A percentile compares a stretch with the other conserved stretches of the same genome.
Evolutionary conservation across 306 rosid genomes (phyloP).

Genomic region (Styphnolobium japonicum): DNA sequence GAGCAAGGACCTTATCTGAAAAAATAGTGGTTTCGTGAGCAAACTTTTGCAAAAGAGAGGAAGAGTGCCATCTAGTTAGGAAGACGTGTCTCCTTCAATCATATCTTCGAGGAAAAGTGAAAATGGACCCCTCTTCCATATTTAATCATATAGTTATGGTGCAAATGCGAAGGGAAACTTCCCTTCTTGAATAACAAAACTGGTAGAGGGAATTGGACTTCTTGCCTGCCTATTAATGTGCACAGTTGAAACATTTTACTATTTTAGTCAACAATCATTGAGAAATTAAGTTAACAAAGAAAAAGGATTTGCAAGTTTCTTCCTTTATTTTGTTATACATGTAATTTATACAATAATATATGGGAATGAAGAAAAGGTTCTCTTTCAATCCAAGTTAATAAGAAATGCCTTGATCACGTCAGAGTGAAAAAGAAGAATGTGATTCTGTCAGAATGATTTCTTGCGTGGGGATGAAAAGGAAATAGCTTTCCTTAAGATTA

Average conservation of each 20-base stretch:
- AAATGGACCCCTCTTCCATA: not conserved
- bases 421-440: slow-evolving; percentile 3
- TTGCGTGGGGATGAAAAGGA: not conserved
- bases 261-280: not conserved
- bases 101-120: not conserved
- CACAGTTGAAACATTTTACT: not conserved
- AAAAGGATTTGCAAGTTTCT: not conserved
- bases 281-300: not conserved
- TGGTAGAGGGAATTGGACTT: not conserved
- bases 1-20: not conserved
- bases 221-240: not conserved
- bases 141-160: not conserved
- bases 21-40: not conserved
- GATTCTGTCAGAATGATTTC: not conserved
- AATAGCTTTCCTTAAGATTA: not conserved
- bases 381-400: slow-evolving; percentile 10
- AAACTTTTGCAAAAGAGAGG: not conserved
- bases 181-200: not conserved
- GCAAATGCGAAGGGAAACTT: not conserved
- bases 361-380: slow-evolving; percentile 7
- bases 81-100: not conserved
- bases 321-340: not conserved
- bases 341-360: not conserved
- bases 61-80: not conserved
- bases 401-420: not conserved